These are phyloP conservation scores for Castanea mollissima DNA, from an alignment of 306 rosid genomes.

Conservation along the genomic window DNA sequence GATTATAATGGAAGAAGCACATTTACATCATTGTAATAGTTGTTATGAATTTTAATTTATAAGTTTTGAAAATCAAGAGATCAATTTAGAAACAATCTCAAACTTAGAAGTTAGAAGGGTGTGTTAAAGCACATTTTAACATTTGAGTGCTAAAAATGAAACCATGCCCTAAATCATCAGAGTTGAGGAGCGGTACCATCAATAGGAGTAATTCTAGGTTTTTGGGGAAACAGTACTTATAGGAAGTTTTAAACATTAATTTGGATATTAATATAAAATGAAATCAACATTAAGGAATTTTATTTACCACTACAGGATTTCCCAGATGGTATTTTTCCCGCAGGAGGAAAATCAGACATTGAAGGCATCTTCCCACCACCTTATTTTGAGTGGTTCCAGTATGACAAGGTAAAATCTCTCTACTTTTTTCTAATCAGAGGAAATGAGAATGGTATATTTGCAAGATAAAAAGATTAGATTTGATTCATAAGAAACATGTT, in stretches of 20 bases:
- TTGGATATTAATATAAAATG: not conserved
- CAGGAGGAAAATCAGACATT: slow-evolving; percentile 86
- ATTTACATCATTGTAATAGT: too few species aligned
- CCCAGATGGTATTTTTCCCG: slow-evolving; percentile 70
- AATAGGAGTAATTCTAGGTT: not conserved
- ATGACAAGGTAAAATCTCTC: slow-evolving; percentile 44
- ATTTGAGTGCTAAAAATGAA: too few species aligned
- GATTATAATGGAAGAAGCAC: too few species aligned
- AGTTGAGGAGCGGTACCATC: not conserved
- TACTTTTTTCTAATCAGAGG: not conserved
- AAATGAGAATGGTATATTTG: not conserved
- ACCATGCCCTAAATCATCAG: not conserved
- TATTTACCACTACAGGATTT: slow-evolving; percentile 44
- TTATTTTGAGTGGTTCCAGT: slow-evolving; percentile 91
- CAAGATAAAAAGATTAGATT: not conserved
- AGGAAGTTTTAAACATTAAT: not conserved
- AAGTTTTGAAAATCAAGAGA: too few species aligned
- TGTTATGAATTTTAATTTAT: too few species aligned
- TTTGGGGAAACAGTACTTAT: not conserved
- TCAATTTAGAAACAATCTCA: too few species aligned
- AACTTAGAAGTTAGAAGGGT: too few species aligned
- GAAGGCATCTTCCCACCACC: slow-evolving; percentile 88
- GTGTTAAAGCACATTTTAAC: too few species aligned
- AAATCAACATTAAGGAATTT: not conserved
- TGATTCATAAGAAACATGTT: not conserved